These are phyloP conservation scores for Podila epicladia DNA, from an alignment of 192 early-diverging fungal genomes.

Conservation along the genomic window DNA sequence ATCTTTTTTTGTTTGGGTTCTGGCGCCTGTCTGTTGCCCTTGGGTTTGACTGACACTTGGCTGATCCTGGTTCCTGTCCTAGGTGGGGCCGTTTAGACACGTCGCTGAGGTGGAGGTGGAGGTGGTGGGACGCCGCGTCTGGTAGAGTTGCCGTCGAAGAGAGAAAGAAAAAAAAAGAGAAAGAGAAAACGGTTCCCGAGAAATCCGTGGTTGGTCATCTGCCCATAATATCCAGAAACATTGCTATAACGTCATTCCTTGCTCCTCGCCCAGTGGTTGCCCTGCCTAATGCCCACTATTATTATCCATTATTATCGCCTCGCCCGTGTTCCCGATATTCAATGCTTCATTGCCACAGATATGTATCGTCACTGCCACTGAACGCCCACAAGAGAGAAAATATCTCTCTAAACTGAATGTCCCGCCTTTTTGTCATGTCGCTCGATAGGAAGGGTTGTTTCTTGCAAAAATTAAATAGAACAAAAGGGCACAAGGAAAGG, in stretches of 20 bases:
- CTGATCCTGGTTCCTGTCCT: background rate
- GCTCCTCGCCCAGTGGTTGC: background rate
- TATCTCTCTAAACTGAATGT: no score
- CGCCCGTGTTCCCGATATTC: no score
- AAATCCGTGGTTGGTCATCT: constrained; percentile 52
- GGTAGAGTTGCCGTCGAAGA: constrained; percentile 7
- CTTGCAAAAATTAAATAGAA: background rate
- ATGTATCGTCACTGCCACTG: background rate
- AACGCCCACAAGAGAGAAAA: background rate
- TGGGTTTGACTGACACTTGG: background rate
- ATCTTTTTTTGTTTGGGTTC: constrained; percentile 5
- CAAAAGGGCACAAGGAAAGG: background rate
- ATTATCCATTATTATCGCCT: no score
- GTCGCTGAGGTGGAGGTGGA: constrained; percentile 50
- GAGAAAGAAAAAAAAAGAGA: constrained; percentile 13
- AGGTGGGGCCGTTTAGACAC: constrained; percentile 25
- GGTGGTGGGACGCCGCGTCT: constrained; percentile 50
- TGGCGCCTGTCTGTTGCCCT: background rate
- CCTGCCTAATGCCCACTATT: background rate
- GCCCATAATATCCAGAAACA: background rate
- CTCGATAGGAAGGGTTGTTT: no score
- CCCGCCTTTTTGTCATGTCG: no score
- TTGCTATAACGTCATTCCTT: background rate
- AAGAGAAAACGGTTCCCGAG: constrained; percentile 41
- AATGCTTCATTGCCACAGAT: background rate